These are phyloP conservation scores for Oryza brachyantha DNA, from an alignment of 176 grass and related monocot species.

Conservation along the genomic window DNA sequence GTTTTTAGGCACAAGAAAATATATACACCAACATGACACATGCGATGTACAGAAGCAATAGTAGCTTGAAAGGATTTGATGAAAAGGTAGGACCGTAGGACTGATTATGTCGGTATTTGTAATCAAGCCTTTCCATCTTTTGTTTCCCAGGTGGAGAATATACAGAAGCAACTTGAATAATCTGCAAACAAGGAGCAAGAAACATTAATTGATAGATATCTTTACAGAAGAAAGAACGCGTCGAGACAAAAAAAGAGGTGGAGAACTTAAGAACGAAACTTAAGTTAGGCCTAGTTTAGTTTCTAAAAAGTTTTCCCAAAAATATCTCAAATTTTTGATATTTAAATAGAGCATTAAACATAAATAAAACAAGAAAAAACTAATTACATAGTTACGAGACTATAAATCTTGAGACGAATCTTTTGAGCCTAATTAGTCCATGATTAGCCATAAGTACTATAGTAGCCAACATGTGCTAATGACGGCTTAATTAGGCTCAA, in stretches of 20 bases:
- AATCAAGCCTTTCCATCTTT: not conserved
- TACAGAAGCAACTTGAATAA: slow-evolving; percentile 47
- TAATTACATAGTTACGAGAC: too few species aligned
- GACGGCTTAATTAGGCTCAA: too few species aligned
- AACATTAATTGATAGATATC: slow-evolving; percentile 53
- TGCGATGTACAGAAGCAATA: not conserved
- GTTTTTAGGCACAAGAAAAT: not conserved
- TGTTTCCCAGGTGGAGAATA: slow-evolving; percentile 50
- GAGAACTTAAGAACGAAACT: slow-evolving; percentile 66
- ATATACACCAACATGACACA: not conserved
- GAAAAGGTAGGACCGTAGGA: not conserved
- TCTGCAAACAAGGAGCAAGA: slow-evolving; percentile 66
- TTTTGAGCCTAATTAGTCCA: too few species aligned
- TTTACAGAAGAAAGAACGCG: slow-evolving; percentile 69
- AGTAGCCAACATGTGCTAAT: too few species aligned
- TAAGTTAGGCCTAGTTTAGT: too few species aligned
- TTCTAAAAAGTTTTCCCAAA: too few species aligned
- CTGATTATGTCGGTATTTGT: not conserved
- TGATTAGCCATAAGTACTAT: too few species aligned
- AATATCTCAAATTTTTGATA: too few species aligned
- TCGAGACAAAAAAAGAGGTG: slow-evolving; percentile 49
- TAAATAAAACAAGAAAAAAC: too few species aligned
- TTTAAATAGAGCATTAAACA: too few species aligned
- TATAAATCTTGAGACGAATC: too few species aligned
- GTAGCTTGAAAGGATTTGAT: not conserved